Percentiles rank a stretch among this genome's conserved stretches.
phyloP scores from a whole-genome alignment of 768 basidiomycete species.

The Rubroboletus pulcherrimus region DNA sequence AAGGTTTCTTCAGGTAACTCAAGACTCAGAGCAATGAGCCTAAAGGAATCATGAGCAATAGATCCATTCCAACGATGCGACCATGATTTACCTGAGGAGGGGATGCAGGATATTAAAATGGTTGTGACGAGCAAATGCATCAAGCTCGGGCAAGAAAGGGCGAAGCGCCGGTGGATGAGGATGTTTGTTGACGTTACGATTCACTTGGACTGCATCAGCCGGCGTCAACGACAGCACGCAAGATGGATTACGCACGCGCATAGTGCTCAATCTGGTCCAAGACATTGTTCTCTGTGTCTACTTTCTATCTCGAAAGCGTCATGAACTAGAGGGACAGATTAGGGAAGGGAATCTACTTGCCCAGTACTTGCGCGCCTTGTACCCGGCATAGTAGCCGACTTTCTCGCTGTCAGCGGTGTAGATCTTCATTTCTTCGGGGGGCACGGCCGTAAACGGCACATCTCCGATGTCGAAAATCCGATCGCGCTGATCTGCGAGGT shows the following conservation, averaged over 20 bases:
- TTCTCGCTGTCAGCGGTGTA: conserved; percentile 39
- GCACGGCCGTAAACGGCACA: conserved; percentile 40
- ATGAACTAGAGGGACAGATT: background rate
- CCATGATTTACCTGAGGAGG: conserved; percentile 37
- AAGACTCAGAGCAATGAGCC: conserved; percentile 47
- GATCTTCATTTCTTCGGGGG: conserved; percentile 38
- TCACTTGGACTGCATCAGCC: conserved; percentile 33
- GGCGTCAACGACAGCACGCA: background rate
- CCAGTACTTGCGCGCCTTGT: conserved; percentile 49
- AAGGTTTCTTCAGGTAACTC: conserved; percentile 52
- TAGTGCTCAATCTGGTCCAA: conserved; percentile 64
- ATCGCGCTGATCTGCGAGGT: conserved; percentile 32
- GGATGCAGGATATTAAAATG: conserved; percentile 49
- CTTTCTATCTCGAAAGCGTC: conserved; percentile 37
- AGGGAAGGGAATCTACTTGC: conserved; percentile 22
- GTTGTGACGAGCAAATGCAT: conserved; percentile 46
- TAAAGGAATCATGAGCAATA: conserved; percentile 9
- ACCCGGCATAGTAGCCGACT: conserved; percentile 46
- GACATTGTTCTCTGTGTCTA: conserved; percentile 47
- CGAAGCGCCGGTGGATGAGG: conserved; percentile 46
- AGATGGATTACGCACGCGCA: conserved; percentile 38
- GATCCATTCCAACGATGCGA: background rate
- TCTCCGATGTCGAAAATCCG: conserved; percentile 49
- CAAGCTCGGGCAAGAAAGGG: conserved; percentile 50
- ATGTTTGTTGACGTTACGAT: conserved; percentile 41